Base-by-base conservation (phyloP, 179 eudicot genomes). In the Beta lomatogona region DNA sequence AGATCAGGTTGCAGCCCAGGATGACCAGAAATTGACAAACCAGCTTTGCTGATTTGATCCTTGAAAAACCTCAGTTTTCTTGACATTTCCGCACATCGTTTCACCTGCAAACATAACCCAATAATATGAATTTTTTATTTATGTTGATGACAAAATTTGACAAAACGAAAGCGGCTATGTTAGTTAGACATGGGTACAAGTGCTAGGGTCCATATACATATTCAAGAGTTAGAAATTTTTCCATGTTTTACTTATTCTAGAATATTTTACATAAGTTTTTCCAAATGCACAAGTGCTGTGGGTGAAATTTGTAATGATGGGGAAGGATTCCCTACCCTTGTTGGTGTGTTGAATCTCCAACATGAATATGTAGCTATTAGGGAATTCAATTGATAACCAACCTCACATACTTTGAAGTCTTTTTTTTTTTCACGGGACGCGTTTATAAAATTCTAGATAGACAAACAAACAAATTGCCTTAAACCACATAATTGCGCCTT, bases 41-140 rank as follows among this genome's bases (percentile, higher is more conserved):
- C 97, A 74, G 98, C 94, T 89, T 93, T 95, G 77, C 85, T 89
- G 81, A 95, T 90, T 89, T 95, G 98, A 81, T 95, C 98, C 87
- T 93, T 95, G 77, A 92, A 89, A 90, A 93, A 95, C 19, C 93
- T 90, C 82, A 95, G 88, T 80, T 95, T 95, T 84, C 98, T 88
- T 81, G 95, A 92, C 97, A 93, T 95, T 86, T 93, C 98, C 61
- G 95, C 98, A 81, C 98, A 95, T 81, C 97, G 88, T 89, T 93
- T 95, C 67, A 95, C 98, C 98, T 95, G 84, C 71, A 80, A 79
- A 75, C 69, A 25, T 41, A 77, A 61, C 48, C 77, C 50, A 58
- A 21, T 67, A 50, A 28, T 48, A 31, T 71, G 81, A 75, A 58
- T 60, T 44, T 10, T 77, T 28, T 10, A 61, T 31, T 60, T 54